Conservation (phyloP, 495 filamentous ascomycete genomes). For the Penicillium silybi region DNA sequence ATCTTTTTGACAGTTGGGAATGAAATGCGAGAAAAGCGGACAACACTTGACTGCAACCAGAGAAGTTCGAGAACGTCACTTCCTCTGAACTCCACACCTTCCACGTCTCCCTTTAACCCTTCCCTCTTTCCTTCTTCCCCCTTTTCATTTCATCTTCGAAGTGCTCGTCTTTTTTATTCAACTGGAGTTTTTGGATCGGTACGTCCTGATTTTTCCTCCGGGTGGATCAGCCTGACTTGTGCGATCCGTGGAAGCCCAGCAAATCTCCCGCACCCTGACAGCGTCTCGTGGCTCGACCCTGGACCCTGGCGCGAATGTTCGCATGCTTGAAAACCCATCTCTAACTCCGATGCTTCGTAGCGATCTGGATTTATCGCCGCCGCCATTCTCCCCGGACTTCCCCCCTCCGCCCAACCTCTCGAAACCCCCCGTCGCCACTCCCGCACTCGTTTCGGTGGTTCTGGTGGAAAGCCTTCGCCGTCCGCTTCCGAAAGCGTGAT, state of each 20-base stretch:
- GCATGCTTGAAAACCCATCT: too few species aligned
- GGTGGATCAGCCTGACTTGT: conserved; percentile 13
- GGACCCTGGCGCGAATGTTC: conserved; percentile 9
- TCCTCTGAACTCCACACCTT: conserved; percentile 4
- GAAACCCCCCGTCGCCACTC: conserved; percentile 7
- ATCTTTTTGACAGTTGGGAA: conserved; percentile 16
- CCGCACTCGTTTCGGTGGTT: conserved; percentile 10
- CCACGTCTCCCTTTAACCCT: conserved; percentile 5
- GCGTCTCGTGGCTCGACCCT: conserved; percentile 30
- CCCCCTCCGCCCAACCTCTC: neutral
- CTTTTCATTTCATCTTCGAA: neutral
- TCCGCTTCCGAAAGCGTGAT: neutral
- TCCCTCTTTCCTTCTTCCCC: conserved; percentile 5
- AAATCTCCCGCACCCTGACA: conserved; percentile 41
- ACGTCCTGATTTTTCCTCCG: neutral
- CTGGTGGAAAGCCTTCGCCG: neutral
- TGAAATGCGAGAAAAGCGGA: conserved; percentile 5
- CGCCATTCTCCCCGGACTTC: neutral
- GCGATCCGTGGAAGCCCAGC: conserved; percentile 36
- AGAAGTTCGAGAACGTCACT: conserved; percentile 17
- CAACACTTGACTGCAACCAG: conserved; percentile 1
- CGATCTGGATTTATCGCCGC: neutral
- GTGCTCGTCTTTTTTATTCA: neutral
- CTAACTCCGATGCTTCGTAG: neutral
- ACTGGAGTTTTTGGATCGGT: conserved; percentile 1